These are phyloP conservation scores for Eutypella sp. DNA, from an alignment of 2,329 filamentous ascomycete species.

Conservation along the genomic window DNA sequence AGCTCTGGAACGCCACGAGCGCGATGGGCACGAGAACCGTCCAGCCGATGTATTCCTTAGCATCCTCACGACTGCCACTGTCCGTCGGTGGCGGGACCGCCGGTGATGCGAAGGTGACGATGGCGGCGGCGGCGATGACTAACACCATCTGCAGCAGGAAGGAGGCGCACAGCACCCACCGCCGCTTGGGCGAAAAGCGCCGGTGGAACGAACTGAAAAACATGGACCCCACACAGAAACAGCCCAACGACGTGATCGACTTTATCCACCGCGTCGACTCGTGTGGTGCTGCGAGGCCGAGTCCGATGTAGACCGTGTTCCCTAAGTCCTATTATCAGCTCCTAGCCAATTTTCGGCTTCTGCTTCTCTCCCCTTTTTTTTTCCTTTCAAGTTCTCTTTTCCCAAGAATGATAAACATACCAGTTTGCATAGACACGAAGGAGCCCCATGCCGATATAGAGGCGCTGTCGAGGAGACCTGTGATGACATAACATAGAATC, in stretches of 20 bases:
- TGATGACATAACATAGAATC: slow-evolving; percentile 69
- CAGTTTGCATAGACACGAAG: slow-evolving; percentile 82
- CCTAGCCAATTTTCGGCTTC: too few species aligned
- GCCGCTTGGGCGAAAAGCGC: slow-evolving; percentile 52
- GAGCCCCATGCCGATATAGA: slow-evolving; percentile 73
- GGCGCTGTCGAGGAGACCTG: slow-evolving; percentile 71
- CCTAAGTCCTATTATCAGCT: slow-evolving; percentile 35
- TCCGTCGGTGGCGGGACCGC: slow-evolving; percentile 19
- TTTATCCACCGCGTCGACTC: slow-evolving; percentile 62
- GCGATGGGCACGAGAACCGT: slow-evolving; percentile 61
- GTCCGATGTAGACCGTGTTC: slow-evolving; percentile 74
- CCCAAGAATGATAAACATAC: too few species aligned
- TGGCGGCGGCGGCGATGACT: slow-evolving; percentile 46
- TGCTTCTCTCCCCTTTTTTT: neutral
- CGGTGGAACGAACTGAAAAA: slow-evolving; percentile 67
- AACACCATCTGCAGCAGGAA: slow-evolving; percentile 49
- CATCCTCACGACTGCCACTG: slow-evolving; percentile 37
- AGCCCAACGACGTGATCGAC: slow-evolving; percentile 63
- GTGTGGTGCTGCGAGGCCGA: slow-evolving; percentile 59
- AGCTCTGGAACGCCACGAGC: slow-evolving; percentile 70
- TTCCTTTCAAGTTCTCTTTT: too few species aligned
- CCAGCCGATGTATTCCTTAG: too few species aligned
- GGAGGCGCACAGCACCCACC: slow-evolving; percentile 60
- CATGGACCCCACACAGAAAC: slow-evolving; percentile 69
- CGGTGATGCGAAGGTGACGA: slow-evolving; percentile 45